A percentile compares a stretch with the other conserved stretches of the same genome.
These are phyloP conservation scores for Sporisorium graminicola DNA, from an alignment of 1,284 basidiomycete genomes.

Conservation along the genomic window DNA sequence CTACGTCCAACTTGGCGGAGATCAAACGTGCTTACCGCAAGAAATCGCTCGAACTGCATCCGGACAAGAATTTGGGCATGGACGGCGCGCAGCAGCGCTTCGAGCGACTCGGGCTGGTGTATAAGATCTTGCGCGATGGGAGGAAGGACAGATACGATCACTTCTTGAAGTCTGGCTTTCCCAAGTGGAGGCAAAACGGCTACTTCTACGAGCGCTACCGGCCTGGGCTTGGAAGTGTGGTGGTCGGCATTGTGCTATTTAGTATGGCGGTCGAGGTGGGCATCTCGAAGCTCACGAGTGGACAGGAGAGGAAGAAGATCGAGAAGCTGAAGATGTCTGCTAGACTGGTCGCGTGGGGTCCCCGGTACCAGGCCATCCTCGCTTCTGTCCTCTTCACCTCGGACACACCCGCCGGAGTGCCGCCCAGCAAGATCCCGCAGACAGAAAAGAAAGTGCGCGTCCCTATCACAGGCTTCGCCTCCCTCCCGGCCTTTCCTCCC, in stretches of 20 bases:
- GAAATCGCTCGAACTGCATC: constrained; percentile 64
- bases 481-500: constrained; percentile 49
- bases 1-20: constrained; percentile 34
- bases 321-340: constrained; percentile 54
- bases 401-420: not conserved
- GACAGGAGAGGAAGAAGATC: constrained; percentile 53
- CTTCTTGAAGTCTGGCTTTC: constrained; percentile 66
- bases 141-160: constrained; percentile 68
- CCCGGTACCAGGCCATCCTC: constrained; percentile 51
- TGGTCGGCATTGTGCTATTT: constrained; percentile 51
- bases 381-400: constrained; percentile 7
- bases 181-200: constrained; percentile 64
- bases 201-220: constrained; percentile 66
- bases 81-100: constrained; percentile 60
- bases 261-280: constrained; percentile 45
- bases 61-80: constrained; percentile 63
- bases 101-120: constrained; percentile 64
- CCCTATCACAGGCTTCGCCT: constrained; percentile 54
- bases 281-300: constrained; percentile 45
- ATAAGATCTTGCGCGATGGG: constrained; percentile 66
- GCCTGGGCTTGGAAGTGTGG: constrained; percentile 54
- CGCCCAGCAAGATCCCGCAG: constrained; percentile 10
- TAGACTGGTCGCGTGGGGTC: constrained; percentile 59
- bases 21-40: constrained; percentile 67
- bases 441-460: constrained; percentile 64